Evolutionary conservation across 1,284 basidiomycete species (phyloP), one percentile per base, ranked within the genome.

Genomic region (Pascua sp.): DNA sequence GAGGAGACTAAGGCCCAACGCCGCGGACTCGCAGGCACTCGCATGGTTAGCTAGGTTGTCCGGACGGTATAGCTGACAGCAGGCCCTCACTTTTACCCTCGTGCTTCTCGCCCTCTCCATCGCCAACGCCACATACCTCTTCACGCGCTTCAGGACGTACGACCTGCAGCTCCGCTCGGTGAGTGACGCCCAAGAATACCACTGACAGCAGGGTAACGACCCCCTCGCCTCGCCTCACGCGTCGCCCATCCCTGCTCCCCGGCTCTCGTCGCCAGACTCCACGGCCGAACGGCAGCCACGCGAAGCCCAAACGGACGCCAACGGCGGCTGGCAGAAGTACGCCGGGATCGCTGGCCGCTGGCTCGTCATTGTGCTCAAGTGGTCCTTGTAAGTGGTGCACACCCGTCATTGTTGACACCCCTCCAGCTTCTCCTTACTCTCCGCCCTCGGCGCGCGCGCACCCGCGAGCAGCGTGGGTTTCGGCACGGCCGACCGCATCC

Each of bases 161-260:
- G 72, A 74, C 56, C 71, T 76, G 68, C 68, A 70, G 51, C 60
- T 73, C 18, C 67, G 73, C n/a, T 66, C 67, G 11, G 72, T 75
- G 41, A 54, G 70, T 56, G 18, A 17, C 2, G n/a, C 5, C 16
- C 18, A 12, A 36, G 39, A 32, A 42, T 45, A 44, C 5, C 49
- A 16, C 37, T 53, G 11, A 51, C 16, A 5, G 15, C 47, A 70
- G 67, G 67, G 68, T 0, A 47, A 65, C 45, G 68, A 73, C 16
- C 62, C 65, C 0, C 41, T 72, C 16, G 53, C 51, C 4, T 72
- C 70, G 5, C 72, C 72, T 7, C 67, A 76, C 50, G 72, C 72
- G 0, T 71, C 70, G 0, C 69, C 71, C 0, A 60, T 69, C 17
- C 59, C 68, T 1, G 66, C 67, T 4, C 73, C 69, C 0, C 54